phyloP scores from a whole-genome alignment of 1,139 yeast species.

The Candida dubliniensis region DNA sequence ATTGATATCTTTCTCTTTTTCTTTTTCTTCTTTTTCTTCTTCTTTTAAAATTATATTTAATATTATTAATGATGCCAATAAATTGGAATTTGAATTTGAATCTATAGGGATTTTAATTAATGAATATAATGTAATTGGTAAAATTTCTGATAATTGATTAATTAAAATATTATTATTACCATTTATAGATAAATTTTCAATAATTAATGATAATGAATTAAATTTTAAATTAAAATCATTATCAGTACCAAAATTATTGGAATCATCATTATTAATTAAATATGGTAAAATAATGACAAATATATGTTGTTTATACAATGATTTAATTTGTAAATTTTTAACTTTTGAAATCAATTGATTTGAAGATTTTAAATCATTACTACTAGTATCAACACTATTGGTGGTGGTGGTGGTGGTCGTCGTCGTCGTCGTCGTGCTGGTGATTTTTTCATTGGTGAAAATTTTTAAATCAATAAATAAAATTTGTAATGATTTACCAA shows the following conservation, averaged over 20 bases:
- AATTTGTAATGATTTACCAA: slow-evolving; percentile 61
- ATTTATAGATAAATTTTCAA: slow-evolving; percentile 49
- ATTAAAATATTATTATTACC: slow-evolving; percentile 11
- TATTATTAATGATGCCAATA: slow-evolving; percentile 55
- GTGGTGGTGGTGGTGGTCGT: too few relatives aligned
- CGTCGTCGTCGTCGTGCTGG: too few relatives aligned
- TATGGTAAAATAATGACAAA: slow-evolving; percentile 58
- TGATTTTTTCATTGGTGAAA: slow-evolving; percentile 37
- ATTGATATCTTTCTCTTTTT: too few relatives aligned
- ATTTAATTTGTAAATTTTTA: slow-evolving; percentile 57
- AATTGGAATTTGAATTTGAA: slow-evolving; percentile 30
- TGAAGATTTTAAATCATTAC: slow-evolving; percentile 13
- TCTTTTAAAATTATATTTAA: slow-evolving; percentile 55
- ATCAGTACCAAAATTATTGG: slow-evolving; percentile 8
- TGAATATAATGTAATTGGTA: slow-evolving; percentile 74
- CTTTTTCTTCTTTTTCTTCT: slow-evolving; percentile 21
- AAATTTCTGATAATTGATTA: slow-evolving; percentile 54
- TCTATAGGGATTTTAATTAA: slow-evolving; percentile 33
- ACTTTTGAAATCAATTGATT: slow-evolving; percentile 46
- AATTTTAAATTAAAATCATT: slow-evolving; percentile 43
- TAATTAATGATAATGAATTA: slow-evolving; percentile 63
- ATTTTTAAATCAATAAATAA: slow-evolving; percentile 65
- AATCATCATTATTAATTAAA: slow-evolving; percentile 47
- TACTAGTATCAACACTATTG: slow-evolving; percentile 12
- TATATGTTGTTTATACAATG: slow-evolving; percentile 75